Evolutionary conservation across 768 basidiomycete genomes (phyloP).

Genomic region (Hortiboletus campestris): DNA sequence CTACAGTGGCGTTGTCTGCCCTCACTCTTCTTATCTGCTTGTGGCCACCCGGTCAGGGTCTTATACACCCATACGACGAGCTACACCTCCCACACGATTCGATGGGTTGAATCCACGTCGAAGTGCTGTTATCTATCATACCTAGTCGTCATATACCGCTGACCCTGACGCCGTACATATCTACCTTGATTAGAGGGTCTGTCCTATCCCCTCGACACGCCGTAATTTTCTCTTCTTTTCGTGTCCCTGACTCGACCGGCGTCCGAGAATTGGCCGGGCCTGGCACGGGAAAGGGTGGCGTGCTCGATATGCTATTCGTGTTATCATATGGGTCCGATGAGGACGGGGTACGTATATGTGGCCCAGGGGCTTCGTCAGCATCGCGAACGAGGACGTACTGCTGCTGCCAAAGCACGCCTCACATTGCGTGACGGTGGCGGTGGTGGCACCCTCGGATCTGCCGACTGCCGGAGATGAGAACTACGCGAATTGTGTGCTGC

Average conservation of each 20-base stretch:
- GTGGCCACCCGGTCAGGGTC: conserved; percentile 1
- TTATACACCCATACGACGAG: not conserved
- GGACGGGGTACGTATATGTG: not conserved
- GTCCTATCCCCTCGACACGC: not conserved
- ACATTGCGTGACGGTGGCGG: too few relatives aligned
- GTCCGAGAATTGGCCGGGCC: not conserved
- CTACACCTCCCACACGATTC: not conserved
- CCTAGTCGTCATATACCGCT: conserved; percentile 6
- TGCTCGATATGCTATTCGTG: not conserved
- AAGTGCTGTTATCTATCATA: conserved; percentile 6
- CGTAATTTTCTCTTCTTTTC: not conserved
- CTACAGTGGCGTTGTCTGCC: not conserved
- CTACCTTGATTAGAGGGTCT: not conserved
- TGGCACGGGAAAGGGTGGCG: not conserved
- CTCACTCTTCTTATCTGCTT: conserved; percentile 7
- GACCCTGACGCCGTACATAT: conserved; percentile 4
- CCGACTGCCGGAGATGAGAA: too few relatives aligned
- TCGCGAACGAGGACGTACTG: too few relatives aligned
- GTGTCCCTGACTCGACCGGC: not conserved
- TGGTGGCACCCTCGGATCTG: too few relatives aligned
- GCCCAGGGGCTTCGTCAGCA: not conserved
- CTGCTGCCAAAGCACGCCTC: too few relatives aligned
- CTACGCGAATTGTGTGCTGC: too few relatives aligned
- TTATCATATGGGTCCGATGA: not conserved
- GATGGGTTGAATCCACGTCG: not conserved